Conservation (phyloP, 768 basidiomycete genomes). For the Lactarius tabidus region DNA sequence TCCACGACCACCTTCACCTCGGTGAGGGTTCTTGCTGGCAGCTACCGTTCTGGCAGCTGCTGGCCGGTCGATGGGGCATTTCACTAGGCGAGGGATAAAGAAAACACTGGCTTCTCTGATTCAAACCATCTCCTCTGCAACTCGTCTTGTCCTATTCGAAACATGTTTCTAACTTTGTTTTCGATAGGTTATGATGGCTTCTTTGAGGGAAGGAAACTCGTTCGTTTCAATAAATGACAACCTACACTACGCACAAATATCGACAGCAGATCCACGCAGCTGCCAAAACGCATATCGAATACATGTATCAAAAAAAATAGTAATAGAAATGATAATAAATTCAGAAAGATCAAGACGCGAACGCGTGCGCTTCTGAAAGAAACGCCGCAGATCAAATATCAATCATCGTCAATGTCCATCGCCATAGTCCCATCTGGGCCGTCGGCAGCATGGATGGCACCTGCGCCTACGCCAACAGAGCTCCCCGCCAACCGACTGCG, state of each 20-base stretch:
- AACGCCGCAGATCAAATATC: neutral
- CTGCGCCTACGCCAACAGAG: slow-evolving; percentile 5
- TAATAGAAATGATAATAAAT: slow-evolving; percentile 4
- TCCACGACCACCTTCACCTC: slow-evolving; percentile 15
- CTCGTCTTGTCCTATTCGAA: neutral
- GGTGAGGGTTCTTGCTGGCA: slow-evolving; percentile 8
- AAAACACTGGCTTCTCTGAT: slow-evolving; percentile 28
- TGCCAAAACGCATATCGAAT: slow-evolving; percentile 8
- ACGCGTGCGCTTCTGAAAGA: neutral
- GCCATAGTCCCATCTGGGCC: slow-evolving; percentile 15
- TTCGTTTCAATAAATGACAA: slow-evolving; percentile 2
- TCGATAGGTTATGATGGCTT: neutral
- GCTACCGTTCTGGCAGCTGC: slow-evolving; percentile 22
- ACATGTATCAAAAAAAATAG: slow-evolving; percentile 6
- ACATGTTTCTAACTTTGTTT: slow-evolving; percentile 3
- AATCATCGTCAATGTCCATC: slow-evolving; percentile 25
- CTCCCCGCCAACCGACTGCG: slow-evolving; percentile 39
- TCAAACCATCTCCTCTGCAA: neutral
- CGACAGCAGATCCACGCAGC: neutral
- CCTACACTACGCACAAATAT: slow-evolving; percentile 10
- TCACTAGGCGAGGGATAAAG: slow-evolving; percentile 17
- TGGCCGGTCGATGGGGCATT: slow-evolving; percentile 11
- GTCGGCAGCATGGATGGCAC: neutral
- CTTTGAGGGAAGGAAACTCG: neutral
- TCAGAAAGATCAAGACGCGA: neutral